Evolutionary conservation across 1,284 basidiomycete species (phyloP).

Genomic region (Trametes polyzona): DNA sequence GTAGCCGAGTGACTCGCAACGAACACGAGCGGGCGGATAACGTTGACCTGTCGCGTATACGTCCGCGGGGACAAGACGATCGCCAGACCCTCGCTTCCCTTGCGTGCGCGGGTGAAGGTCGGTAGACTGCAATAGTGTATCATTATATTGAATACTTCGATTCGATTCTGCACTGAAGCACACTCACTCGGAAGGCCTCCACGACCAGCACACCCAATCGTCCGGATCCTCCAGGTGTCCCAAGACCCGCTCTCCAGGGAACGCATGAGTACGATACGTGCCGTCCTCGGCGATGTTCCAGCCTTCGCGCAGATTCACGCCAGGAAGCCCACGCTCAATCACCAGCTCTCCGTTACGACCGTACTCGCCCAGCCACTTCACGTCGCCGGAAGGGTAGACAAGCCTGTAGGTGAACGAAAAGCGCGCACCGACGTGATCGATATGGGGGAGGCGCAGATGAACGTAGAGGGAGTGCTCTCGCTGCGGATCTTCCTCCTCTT

Average conservation of each 20-base stretch:
- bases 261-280: slow-evolving; percentile 9
- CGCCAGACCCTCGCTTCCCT: slow-evolving; percentile 5
- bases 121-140: slow-evolving; percentile 23
- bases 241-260: slow-evolving; percentile 14
- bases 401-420: slow-evolving; percentile 39
- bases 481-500: background rate
- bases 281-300: slow-evolving; percentile 25
- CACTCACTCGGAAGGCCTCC: slow-evolving; percentile 31
- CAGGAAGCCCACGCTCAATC: slow-evolving; percentile 27
- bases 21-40: slow-evolving; percentile 16
- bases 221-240: slow-evolving; percentile 23
- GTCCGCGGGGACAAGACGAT: slow-evolving; percentile 21
- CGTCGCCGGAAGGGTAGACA: slow-evolving; percentile 32
- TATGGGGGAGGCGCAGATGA: slow-evolving; percentile 16
- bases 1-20: slow-evolving; percentile 14
- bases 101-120: slow-evolving; percentile 7
- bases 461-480: slow-evolving; percentile 19
- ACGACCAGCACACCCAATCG: slow-evolving; percentile 31
- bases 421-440: slow-evolving; percentile 15
- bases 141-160: background rate
- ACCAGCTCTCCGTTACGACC: slow-evolving; percentile 31
- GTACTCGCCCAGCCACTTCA: slow-evolving; percentile 35
- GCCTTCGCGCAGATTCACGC: slow-evolving; percentile 24
- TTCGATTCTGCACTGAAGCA: background rate
- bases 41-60: slow-evolving; percentile 14